Percentiles rank a stretch among this genome's conserved stretches.
Evolutionary conservation across 768 basidiomycete genomes (phyloP).

Genomic region (Auriscalpium microsporum): DNA sequence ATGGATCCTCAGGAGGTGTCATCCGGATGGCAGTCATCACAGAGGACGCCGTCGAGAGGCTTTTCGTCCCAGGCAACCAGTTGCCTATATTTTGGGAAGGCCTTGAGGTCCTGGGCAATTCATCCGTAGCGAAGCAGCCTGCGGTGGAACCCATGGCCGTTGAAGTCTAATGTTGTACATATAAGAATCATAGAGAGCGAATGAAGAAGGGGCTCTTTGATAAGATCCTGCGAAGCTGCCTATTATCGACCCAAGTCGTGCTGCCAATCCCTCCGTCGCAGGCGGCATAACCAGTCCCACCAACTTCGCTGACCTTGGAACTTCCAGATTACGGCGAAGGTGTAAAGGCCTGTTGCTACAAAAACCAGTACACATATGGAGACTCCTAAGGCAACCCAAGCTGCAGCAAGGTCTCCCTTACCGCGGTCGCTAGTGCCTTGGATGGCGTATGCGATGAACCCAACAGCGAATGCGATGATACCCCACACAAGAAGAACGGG

Average conservation of each 20-base stretch:
- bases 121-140: constrained; percentile 15
- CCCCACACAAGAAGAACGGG: constrained; percentile 50
- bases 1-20: constrained; percentile 95
- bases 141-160: constrained; percentile 36
- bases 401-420: constrained; percentile 22
- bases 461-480: constrained; percentile 38
- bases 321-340: constrained; percentile 44
- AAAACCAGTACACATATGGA: constrained; percentile 32
- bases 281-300: background rate
- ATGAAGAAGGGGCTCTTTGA: too few species aligned
- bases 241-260: background rate
- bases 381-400: constrained; percentile 33
- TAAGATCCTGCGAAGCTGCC: too few species aligned
- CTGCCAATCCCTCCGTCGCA: background rate
- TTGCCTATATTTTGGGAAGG: constrained; percentile 90
- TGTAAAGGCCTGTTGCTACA: constrained; percentile 35
- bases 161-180: constrained; percentile 23
- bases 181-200: constrained; percentile 4
- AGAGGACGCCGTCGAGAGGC: constrained; percentile 80
- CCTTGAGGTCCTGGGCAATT: constrained; percentile 51
- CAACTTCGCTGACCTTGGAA: constrained; percentile 7
- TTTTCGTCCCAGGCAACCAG: constrained; percentile 88
- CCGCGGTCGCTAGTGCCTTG: constrained; percentile 24
- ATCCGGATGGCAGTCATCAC: constrained; percentile 98
- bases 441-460: constrained; percentile 37